These are phyloP conservation scores for Cercospora janseana DNA, from an alignment of 2,329 filamentous ascomycete species.

Conservation along the genomic window DNA sequence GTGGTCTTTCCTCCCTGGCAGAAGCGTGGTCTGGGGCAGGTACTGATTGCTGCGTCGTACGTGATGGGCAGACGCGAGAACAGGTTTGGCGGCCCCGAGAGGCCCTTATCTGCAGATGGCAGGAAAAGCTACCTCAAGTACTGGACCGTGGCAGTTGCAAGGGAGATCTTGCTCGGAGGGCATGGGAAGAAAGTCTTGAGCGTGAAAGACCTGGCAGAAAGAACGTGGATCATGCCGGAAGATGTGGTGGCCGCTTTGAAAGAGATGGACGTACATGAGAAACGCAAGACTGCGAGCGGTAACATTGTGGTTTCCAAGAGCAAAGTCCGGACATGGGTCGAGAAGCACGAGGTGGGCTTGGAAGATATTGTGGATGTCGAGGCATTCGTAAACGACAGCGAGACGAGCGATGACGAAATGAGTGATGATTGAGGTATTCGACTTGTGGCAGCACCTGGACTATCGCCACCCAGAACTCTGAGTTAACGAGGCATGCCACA, in stretches of 20 bases:
- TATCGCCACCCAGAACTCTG: no score
- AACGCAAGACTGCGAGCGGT: constrained; percentile 52
- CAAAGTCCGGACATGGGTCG: constrained; percentile 65
- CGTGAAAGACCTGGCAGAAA: constrained; percentile 68
- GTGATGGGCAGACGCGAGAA: constrained; percentile 82
- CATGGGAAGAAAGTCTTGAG: constrained; percentile 55
- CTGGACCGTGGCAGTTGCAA: constrained; percentile 80
- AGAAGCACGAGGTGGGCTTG: constrained; percentile 60
- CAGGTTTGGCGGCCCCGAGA: constrained; percentile 86
- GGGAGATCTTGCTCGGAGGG: constrained; percentile 55
- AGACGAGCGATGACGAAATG: constrained; percentile 44
- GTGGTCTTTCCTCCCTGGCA: constrained; percentile 95
- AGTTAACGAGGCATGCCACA: no score
- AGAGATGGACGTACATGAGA: constrained; percentile 71
- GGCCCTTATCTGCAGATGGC: constrained; percentile 84
- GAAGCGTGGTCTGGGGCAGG: constrained; percentile 77
- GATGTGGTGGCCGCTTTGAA: constrained; percentile 77
- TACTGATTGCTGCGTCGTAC: constrained; percentile 92
- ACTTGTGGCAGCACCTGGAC: no score
- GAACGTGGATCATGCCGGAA: constrained; percentile 80
- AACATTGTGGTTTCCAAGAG: constrained; percentile 56
- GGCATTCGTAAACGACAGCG: constrained; percentile 67
- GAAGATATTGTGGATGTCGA: constrained; percentile 67
- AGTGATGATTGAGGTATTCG: constrained; percentile 11
- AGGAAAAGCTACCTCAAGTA: constrained; percentile 78